phyloP scores from a whole-genome alignment of 306 rosid genomes.

The Gastrolobium bilobum region DNA sequence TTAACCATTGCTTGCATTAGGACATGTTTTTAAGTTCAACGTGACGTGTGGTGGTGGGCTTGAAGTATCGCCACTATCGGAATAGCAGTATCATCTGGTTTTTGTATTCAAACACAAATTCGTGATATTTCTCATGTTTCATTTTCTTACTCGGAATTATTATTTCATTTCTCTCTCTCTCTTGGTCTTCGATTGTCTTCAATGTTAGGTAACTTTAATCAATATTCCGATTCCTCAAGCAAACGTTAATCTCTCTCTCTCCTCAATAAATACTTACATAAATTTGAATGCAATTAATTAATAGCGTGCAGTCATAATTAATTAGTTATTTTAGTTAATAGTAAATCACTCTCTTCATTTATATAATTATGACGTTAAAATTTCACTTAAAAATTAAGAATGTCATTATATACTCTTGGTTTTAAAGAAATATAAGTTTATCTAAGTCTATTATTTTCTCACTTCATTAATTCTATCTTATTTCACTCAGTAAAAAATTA shows the following conservation, averaged over 20 bases:
- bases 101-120: neutral
- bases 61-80: neutral
- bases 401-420: no score
- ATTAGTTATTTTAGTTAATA: no score
- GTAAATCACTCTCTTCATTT: no score
- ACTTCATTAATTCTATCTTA: no score
- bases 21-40: neutral
- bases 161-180: neutral
- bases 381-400: no score
- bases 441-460: no score
- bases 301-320: neutral
- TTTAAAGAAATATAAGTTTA: no score
- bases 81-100: neutral
- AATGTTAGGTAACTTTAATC: neutral
- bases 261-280: neutral
- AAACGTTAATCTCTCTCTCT: neutral
- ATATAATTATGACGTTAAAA: no score
- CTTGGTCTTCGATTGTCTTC: neutral
- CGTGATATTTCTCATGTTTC: neutral
- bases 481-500: no score
- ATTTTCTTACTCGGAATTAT: neutral
- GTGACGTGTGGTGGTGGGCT: constrained; percentile 7
- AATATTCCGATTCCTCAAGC: neutral
- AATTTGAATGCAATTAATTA: neutral
- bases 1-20: neutral